Conservation (phyloP, 495 filamentous ascomycete genomes). For the Penicillium subrubescens region DNA sequence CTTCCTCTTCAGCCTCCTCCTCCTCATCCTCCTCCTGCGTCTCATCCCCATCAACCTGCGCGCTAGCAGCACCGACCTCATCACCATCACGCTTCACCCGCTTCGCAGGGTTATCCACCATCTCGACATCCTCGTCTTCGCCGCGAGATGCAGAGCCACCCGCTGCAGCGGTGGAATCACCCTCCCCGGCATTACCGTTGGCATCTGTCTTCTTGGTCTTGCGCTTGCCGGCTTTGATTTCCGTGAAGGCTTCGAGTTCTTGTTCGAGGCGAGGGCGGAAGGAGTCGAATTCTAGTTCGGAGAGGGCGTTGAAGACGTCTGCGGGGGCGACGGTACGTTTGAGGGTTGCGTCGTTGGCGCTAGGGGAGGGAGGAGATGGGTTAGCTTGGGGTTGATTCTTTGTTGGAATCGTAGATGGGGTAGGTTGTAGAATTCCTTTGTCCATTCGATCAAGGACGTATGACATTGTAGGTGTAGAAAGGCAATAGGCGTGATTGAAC, state of each 20-base stretch:
- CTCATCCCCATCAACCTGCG: constrained; percentile 52
- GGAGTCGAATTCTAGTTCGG: constrained; percentile 79
- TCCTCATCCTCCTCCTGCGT: constrained; percentile 55
- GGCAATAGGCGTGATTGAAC: background rate
- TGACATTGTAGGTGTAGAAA: background rate
- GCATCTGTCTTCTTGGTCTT: constrained; percentile 59
- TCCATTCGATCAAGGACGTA: background rate
- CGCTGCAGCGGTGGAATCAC: constrained; percentile 33
- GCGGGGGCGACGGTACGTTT: constrained; percentile 85
- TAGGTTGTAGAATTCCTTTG: background rate
- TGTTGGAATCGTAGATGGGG: background rate
- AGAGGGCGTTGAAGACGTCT: constrained; percentile 81
- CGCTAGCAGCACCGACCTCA: constrained; percentile 46
- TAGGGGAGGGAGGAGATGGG: constrained; percentile 27
- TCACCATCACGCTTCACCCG: constrained; percentile 48
- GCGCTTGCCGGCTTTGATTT: constrained; percentile 66
- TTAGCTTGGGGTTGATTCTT: constrained; percentile 1
- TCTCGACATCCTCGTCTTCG: constrained; percentile 46
- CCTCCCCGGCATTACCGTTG: constrained; percentile 25
- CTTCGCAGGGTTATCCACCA: constrained; percentile 38
- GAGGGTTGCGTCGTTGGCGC: constrained; percentile 75
- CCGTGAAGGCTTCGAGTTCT: constrained; percentile 61
- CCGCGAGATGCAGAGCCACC: constrained; percentile 23
- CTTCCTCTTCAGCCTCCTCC: constrained; percentile 56
- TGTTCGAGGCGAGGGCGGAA: constrained; percentile 66